Base-by-base conservation (phyloP, 2,329 filamentous ascomycete genomes). In the Claviceps digitariae region DNA sequence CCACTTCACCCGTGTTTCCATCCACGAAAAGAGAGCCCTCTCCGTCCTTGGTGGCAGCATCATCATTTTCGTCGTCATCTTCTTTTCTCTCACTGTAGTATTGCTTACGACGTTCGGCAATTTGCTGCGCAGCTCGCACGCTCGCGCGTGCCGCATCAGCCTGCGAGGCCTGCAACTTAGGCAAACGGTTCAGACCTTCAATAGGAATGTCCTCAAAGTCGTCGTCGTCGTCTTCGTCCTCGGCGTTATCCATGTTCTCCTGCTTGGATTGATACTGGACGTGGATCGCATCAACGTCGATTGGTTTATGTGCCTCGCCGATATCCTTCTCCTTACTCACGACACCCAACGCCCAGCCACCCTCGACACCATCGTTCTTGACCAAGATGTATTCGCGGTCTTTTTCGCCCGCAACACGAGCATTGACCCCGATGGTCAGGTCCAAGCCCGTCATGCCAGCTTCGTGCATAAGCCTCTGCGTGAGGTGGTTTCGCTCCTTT, bases 321-420 rank as follows among this genome's bases (percentile, higher is more conserved):
- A 84, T 78, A 50, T 93, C 81, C 58, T 87, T 94, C 55, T 88
- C 85, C 56, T 83, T 88, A 57, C 85, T 90, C 23, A 98, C 90
- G 27, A 98, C 93, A 51, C 93, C 93, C 6, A 98, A 72, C 0
- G 91, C 91, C 90, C 90, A 98, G 5, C 93, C 93, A 47, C 93
- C 93, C 66, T 97, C 91, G 1, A 89, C 90, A 0, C 90, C 88
- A 46, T 94, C 89, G 61, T 97, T 97, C 69, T 93, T 95, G 41
- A 98, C 90, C 4, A 98, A 73, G 13, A 98, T 90, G 63, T 98
- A 98, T 67, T 98, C 93, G 62, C 88, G 84, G 15, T 89, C 87
- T 62, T 84, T 89, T 64, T 98, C 93, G 50, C 93, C 82, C 15
- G 86, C 85, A 58, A 95, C 79, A 51, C 89, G 77, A 50, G 75